Conservation (phyloP, 257 asterid species). For the Ophiorrhiza pumila region DNA sequence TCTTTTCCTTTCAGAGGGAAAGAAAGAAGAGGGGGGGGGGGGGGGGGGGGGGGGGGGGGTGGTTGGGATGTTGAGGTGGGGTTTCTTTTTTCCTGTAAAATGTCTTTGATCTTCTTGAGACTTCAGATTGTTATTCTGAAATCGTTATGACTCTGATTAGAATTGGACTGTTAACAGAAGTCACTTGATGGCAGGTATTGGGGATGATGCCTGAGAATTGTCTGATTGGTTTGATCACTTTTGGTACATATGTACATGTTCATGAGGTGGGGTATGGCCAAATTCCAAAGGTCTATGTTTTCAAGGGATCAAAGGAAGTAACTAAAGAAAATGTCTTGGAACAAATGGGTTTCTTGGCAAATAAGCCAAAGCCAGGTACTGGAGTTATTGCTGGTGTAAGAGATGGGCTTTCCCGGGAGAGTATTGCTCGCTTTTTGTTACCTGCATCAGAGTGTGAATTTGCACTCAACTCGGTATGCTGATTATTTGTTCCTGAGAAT, state of each 20-base stretch:
- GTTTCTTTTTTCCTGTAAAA: background rate
- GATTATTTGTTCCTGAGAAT: slow-evolving; percentile 22
- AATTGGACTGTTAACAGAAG: background rate
- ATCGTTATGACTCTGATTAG: background rate
- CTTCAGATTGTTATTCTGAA: too few species aligned
- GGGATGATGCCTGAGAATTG: slow-evolving; percentile 93
- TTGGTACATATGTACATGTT: slow-evolving; percentile 87
- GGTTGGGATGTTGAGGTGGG: too few species aligned
- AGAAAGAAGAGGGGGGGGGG: background rate
- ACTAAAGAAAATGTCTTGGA: slow-evolving; percentile 90
- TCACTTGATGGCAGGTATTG: slow-evolving; percentile 54
- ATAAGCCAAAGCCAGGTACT: slow-evolving; percentile 68
- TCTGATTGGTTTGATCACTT: slow-evolving; percentile 85
- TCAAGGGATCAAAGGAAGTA: slow-evolving; percentile 91
- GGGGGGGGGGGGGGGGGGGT: background rate
- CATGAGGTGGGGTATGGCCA: slow-evolving; percentile 94
- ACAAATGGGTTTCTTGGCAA: slow-evolving; percentile 87
- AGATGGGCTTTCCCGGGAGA: slow-evolving; percentile 90
- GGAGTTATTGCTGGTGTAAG: slow-evolving; percentile 96
- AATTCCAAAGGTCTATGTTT: slow-evolving; percentile 88
- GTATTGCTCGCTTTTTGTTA: slow-evolving; percentile 84
- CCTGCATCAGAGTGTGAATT: slow-evolving; percentile 99
- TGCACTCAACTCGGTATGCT: slow-evolving; percentile 76
- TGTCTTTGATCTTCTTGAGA: background rate
- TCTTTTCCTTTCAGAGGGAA: background rate